phyloP scores from a whole-genome alignment of 148 eudicot species.

The Talinum fruticosum region DNA sequence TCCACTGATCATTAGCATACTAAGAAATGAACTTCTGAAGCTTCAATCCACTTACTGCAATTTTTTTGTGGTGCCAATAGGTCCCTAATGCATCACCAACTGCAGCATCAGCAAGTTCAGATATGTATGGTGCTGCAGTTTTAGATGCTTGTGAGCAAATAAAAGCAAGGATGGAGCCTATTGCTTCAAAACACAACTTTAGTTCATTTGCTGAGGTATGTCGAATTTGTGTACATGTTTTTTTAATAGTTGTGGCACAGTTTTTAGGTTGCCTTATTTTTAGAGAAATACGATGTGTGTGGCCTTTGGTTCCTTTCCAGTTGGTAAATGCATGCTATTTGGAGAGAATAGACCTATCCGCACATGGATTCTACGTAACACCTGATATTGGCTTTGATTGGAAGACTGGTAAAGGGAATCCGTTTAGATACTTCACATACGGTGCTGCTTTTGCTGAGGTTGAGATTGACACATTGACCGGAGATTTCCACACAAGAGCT shows the following conservation, averaged over 20 bases:
- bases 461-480: constrained; percentile 85
- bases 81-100: constrained; percentile 98
- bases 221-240: not conserved
- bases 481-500: constrained; percentile 91
- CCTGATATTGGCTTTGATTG: constrained; percentile 96
- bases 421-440: constrained; percentile 84
- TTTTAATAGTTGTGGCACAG: not conserved
- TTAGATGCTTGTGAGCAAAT: constrained; percentile 96
- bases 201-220: constrained; percentile 76
- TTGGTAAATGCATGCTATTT: constrained; percentile 63
- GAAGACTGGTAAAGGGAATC: constrained; percentile 70
- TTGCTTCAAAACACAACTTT: constrained; percentile 50
- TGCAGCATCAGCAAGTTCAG: constrained; percentile 98
- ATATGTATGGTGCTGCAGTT: constrained; percentile 95
- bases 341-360: constrained; percentile 93
- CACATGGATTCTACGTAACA: constrained; percentile 84
- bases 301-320: constrained; percentile 38
- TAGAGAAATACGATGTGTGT: not conserved
- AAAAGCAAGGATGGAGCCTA: constrained; percentile 83
- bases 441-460: constrained; percentile 98
- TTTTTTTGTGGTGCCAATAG: constrained; percentile 35
- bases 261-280: not conserved
- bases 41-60: not conserved
- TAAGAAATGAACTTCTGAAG: not conserved
- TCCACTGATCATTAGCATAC: not conserved